phyloP scores from a whole-genome alignment of 495 filamentous ascomycete species.

The Trichoderma erinaceum region DNA sequence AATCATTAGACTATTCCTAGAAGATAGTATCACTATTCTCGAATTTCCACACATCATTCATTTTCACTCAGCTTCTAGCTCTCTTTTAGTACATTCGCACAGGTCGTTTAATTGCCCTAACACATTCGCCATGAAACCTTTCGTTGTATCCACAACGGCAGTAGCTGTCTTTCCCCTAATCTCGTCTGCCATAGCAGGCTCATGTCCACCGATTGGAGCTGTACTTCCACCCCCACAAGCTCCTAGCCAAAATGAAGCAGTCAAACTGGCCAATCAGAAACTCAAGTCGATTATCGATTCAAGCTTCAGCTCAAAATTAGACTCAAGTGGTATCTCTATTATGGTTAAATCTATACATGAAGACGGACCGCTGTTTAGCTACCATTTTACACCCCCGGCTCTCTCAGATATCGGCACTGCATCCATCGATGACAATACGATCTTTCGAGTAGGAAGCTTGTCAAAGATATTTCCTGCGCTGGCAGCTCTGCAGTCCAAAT shows the following conservation, averaged over 20 bases:
- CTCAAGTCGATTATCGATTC: slow-evolving; percentile 19
- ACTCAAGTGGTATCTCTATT: slow-evolving; percentile 30
- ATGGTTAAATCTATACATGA: slow-evolving; percentile 36
- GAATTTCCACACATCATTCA: no score
- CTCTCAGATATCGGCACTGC: slow-evolving; percentile 25
- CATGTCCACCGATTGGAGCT: slow-evolving; percentile 30
- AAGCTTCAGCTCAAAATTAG: slow-evolving; percentile 19
- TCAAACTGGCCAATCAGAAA: slow-evolving; percentile 19
- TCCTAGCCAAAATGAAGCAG: slow-evolving; percentile 21
- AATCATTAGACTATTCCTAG: no score
- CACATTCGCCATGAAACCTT: not conserved
- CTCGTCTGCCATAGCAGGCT: not conserved
- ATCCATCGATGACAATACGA: slow-evolving; percentile 37
- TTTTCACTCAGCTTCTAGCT: no score
- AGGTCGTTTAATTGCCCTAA: not conserved
- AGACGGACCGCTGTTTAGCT: slow-evolving; percentile 25
- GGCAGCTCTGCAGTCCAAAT: slow-evolving; percentile 32
- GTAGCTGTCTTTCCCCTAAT: not conserved
- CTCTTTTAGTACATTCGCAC: no score
- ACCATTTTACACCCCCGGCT: slow-evolving; percentile 29
- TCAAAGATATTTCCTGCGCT: slow-evolving; percentile 48
- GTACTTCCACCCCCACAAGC: slow-evolving; percentile 29
- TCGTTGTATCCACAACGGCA: not conserved
- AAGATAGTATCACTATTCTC: no score
- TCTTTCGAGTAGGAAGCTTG: slow-evolving; percentile 48